phyloP scores from a whole-genome alignment of 257 asterid genomes.

The Solanum tarapatanum region DNA sequence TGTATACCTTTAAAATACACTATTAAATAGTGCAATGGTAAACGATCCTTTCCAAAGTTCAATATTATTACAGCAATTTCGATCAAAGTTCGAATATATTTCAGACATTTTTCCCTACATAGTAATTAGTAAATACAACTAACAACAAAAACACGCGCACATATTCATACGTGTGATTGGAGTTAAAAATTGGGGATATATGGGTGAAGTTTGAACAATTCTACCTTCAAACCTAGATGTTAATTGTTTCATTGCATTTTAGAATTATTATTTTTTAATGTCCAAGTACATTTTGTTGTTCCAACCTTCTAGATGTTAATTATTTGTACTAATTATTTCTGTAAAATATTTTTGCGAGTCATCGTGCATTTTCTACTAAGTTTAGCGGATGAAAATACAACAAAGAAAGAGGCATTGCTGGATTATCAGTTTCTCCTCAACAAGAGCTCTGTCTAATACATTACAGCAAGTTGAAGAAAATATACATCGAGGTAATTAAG shows the following conservation, averaged over 20 bases:
- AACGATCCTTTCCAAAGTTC: too few relatives aligned
- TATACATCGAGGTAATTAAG: neutral
- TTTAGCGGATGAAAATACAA: neutral
- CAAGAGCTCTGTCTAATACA: neutral
- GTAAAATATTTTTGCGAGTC: neutral
- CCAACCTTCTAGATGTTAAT: too few relatives aligned
- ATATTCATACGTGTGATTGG: neutral
- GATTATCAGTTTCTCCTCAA: neutral
- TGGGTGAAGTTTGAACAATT: neutral
- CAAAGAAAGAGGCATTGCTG: neutral
- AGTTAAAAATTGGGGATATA: neutral
- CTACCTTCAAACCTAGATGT: neutral
- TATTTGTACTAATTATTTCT: too few relatives aligned
- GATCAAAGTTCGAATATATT: too few relatives aligned
- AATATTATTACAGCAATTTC: too few relatives aligned
- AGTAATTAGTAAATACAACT: neutral
- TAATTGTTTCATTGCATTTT: neutral
- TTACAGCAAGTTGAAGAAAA: neutral
- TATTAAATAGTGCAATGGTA: too few relatives aligned
- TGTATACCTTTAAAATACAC: too few relatives aligned
- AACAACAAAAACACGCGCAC: too few relatives aligned
- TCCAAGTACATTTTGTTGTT: neutral
- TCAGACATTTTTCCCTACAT: neutral
- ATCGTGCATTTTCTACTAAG: neutral
- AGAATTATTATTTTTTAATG: neutral